Percentiles rank a stretch among this genome's conserved stretches.
phyloP scores from a whole-genome alignment of 768 basidiomycete species.

The Amanita rimosa region DNA sequence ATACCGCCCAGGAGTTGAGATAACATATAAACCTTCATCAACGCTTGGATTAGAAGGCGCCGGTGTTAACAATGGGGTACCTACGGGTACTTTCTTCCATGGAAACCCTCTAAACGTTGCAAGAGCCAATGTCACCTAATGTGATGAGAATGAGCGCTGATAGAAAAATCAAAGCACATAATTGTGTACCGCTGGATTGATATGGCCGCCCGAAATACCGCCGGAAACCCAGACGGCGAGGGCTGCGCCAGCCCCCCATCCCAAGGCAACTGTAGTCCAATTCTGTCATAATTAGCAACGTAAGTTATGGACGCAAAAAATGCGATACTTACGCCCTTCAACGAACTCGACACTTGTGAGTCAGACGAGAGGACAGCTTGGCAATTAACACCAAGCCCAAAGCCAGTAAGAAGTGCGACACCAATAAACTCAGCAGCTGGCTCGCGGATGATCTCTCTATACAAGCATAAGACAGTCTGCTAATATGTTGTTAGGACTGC shows the following conservation, averaged over 20 bases:
- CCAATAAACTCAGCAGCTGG: conserved; percentile 57
- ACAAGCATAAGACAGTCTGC: not conserved
- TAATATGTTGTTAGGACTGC: conserved; percentile 4
- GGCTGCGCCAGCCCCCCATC: conserved; percentile 49
- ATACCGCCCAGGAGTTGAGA: conserved; percentile 58
- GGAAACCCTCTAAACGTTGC: conserved; percentile 67
- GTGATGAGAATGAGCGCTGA: not conserved
- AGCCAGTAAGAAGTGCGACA: conserved; percentile 43
- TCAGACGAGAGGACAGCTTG: conserved; percentile 42
- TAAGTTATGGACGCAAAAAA: not conserved
- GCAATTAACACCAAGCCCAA: conserved; percentile 47
- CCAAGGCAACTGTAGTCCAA: conserved; percentile 17
- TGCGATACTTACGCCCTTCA: conserved; percentile 40
- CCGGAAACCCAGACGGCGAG: conserved; percentile 60
- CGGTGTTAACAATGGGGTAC: not conserved
- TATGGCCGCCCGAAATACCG: conserved; percentile 64
- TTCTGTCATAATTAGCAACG: not conserved
- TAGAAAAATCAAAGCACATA: not conserved
- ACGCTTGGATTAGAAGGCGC: not conserved
- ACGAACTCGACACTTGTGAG: conserved; percentile 29
- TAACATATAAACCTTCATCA: conserved; percentile 33
- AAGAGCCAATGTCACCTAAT: conserved; percentile 56
- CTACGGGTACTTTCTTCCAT: conserved; percentile 66
- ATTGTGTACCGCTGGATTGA: conserved; percentile 53
- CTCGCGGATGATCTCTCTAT: conserved; percentile 38